Evolutionary conservation across 345 rosid genomes (phyloP).

Genomic region (Punica granatum): DNA sequence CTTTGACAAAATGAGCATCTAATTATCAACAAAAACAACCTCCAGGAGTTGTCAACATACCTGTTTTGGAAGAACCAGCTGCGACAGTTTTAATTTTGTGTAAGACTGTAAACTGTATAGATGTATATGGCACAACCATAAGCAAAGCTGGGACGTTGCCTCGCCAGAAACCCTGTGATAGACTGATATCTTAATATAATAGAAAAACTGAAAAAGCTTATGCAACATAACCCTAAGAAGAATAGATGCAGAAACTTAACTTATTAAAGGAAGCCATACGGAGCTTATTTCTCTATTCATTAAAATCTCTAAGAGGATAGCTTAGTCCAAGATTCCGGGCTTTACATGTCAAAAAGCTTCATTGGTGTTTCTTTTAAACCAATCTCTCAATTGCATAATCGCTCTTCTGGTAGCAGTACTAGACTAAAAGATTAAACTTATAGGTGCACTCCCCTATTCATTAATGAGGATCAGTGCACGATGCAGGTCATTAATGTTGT

Average conservation of each 20-base stretch:
- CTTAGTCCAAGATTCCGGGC: background rate
- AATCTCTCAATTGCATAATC: background rate
- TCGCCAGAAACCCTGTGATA: constrained; percentile 93
- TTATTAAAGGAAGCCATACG: background rate
- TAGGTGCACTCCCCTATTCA: background rate
- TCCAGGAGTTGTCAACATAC: constrained; percentile 22
- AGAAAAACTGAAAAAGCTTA: background rate
- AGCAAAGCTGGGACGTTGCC: constrained; percentile 98
- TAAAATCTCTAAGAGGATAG: background rate
- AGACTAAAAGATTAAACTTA: background rate
- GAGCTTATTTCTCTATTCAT: background rate
- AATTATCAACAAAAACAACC: background rate
- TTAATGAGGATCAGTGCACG: background rate
- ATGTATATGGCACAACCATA: constrained; percentile 95
- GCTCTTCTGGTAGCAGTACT: background rate
- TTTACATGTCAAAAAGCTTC: background rate
- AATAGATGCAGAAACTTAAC: background rate
- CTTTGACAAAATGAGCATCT: background rate
- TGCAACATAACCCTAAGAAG: background rate
- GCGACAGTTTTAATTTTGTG: constrained; percentile 75
- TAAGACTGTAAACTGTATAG: constrained; percentile 84
- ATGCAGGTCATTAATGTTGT: background rate
- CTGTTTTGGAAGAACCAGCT: constrained; percentile 81
- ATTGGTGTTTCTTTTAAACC: background rate
- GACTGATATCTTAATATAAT: constrained; percentile 9